Base-by-base conservation (phyloP, 2,329 filamentous ascomycete genomes). In the Fusarium newnesense region DNA sequence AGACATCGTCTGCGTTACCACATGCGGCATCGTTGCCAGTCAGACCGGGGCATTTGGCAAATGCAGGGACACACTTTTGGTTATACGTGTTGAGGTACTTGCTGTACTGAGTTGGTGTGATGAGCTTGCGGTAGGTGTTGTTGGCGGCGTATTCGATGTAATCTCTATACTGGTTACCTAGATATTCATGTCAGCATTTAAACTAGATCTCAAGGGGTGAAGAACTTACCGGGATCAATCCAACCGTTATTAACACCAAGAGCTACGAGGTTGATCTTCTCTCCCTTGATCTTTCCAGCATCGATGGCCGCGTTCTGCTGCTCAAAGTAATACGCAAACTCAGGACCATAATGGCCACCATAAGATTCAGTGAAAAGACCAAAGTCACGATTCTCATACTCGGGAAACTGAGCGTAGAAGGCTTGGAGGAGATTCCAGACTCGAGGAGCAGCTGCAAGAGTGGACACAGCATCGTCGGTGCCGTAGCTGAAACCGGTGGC, bases 371-470 rank as follows among this genome's bases (percentile, higher is more conserved):
- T 85, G 53, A 86, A 88, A 47, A 90, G 81, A 5, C 85, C 85
- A 68, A 89, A 86, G 66, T 91, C 87, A 30, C 87, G 86, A 5
- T 87, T 86, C 76, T 88, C 85, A 74, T 93, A 92, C 34, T 86
- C 84, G 0, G 89, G 90, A 57, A 93, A 93, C 30, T 89, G 86
- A 4, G 87, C 84, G 59, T 90, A 90, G 85, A 91, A 93, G 2
- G 86, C 84, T 74, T 90, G 88, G n/a, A 89, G 77, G 19, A 90
- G 80, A 2, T 82, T 85, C 88, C 87, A 90, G 19, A 90, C 53
- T 44, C 74, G 56, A 1, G 74, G 75, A 2, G 79, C 77, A 1
- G 79, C 79, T 76, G 83, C 70, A n/a, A 75, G 26, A 15, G 78
- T 79, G 7, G 77, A 74, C 59, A 77, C 75, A 16, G 62, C 64